These are phyloP conservation scores for Mortierella sp. DNA, from an alignment of 371 early-diverging fungal species.

Conservation along the genomic window DNA sequence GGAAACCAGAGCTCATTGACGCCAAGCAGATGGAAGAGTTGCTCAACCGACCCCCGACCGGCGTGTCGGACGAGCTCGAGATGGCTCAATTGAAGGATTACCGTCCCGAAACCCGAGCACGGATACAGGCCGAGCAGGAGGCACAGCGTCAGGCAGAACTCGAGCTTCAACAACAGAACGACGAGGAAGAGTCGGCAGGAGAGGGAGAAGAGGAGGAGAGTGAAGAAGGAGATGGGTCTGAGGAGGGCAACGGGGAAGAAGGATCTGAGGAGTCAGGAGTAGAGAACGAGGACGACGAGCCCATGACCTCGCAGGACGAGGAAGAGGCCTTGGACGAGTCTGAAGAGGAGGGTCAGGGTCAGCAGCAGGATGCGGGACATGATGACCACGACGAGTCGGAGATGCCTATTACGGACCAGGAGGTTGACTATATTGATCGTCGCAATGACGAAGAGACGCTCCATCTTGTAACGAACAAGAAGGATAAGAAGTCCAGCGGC, in stretches of 20 bases:
- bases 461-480: background rate
- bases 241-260: background rate
- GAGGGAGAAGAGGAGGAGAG: background rate
- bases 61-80: constrained; percentile 35
- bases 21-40: constrained; percentile 56
- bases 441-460: constrained; percentile 36
- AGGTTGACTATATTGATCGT: constrained; percentile 46
- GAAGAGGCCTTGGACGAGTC: constrained; percentile 19
- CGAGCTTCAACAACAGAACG: background rate
- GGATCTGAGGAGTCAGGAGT: constrained; percentile 7
- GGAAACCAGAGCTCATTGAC: constrained; percentile 47
- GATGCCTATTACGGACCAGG: constrained; percentile 40
- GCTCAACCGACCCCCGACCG: constrained; percentile 44
- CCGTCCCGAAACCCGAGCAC: constrained; percentile 31
- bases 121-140: constrained; percentile 19
- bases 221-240: constrained; percentile 6
- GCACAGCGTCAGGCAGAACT: constrained; percentile 1
- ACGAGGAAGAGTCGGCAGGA: constrained; percentile 5
- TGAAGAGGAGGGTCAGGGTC: constrained; percentile 14
- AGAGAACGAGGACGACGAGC: constrained; percentile 2
- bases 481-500: background rate
- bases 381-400: constrained; percentile 49
- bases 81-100: constrained; percentile 32
- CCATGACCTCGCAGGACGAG: constrained; percentile 24
- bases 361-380: constrained; percentile 8